phyloP scores from a whole-genome alignment of 495 filamentous ascomycete genomes.

The Pseudotulostoma volvatum region DNA sequence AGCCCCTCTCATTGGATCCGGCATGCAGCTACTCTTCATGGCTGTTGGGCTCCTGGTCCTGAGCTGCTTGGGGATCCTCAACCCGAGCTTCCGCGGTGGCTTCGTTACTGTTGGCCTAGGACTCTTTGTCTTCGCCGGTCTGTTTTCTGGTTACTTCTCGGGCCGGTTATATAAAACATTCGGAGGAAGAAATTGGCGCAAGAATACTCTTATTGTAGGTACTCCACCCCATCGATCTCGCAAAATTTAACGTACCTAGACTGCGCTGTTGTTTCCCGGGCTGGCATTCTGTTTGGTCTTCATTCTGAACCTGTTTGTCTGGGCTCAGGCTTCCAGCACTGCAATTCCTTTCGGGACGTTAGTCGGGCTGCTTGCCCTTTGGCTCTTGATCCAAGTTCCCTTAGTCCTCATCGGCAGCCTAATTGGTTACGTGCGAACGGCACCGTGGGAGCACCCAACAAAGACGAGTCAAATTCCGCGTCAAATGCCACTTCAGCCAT shows the following conservation, averaged over 20 bases:
- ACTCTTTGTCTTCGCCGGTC: conserved; percentile 73
- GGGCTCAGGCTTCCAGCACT: conserved; percentile 82
- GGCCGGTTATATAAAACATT: conserved; percentile 76
- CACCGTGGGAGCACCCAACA: conserved; percentile 74
- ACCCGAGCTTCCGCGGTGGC: conserved; percentile 82
- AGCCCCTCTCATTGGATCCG: conserved; percentile 74
- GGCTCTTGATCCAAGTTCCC: conserved; percentile 81
- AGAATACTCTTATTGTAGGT: conserved; percentile 57
- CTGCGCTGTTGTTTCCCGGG: conserved; percentile 72
- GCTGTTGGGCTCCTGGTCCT: conserved; percentile 60
- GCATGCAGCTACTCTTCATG: conserved; percentile 85
- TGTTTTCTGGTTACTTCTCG: conserved; percentile 90
- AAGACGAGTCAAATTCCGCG: conserved; percentile 60
- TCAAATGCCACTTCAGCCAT: conserved; percentile 62
- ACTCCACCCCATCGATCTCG: background rate
- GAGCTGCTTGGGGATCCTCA: conserved; percentile 68
- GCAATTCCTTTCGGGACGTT: conserved; percentile 82
- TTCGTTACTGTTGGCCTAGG: conserved; percentile 80
- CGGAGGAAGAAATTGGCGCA: conserved; percentile 60
- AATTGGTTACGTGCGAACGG: conserved; percentile 51
- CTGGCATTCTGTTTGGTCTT: conserved; percentile 66
- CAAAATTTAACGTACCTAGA: conserved; percentile 22
- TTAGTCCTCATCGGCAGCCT: conserved; percentile 77
- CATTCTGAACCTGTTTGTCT: conserved; percentile 82
- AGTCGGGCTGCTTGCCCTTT: conserved; percentile 58